Percentiles rank a stretch among this genome's conserved stretches.
These are phyloP conservation scores for Triticum monococcum DNA, from an alignment of 176 grass and related monocot genomes.

Conservation along the genomic window DNA sequence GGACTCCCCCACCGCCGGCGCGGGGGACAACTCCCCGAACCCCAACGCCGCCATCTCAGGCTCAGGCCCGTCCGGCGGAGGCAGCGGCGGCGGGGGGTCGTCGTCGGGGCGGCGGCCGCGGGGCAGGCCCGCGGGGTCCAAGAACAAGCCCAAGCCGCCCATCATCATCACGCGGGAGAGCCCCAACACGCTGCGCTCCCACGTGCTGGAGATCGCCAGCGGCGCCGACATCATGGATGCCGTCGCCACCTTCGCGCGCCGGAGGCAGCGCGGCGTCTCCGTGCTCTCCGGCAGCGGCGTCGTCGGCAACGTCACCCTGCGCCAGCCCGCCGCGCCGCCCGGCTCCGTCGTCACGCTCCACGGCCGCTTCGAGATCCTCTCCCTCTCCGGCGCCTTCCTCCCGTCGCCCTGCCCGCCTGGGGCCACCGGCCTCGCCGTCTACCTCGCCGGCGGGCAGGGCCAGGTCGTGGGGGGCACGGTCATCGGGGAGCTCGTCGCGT, in stretches of 20 bases:
- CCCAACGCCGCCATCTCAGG: constrained; percentile 1
- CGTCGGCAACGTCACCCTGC: constrained; percentile 62
- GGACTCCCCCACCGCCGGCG: constrained; percentile 44
- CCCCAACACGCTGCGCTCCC: constrained; percentile 66
- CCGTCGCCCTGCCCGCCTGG: constrained; percentile 61
- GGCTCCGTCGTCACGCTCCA: constrained; percentile 62
- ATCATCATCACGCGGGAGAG: constrained; percentile 78
- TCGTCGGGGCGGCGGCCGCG: constrained; percentile 46
- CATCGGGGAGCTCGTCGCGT: constrained; percentile 59
- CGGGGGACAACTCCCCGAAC: constrained; percentile 37
- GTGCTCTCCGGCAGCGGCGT: constrained; percentile 72
- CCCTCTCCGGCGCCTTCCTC: constrained; percentile 69
- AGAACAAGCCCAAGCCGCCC: constrained; percentile 77
- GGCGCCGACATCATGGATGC: constrained; percentile 77
- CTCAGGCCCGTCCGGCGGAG: constrained; percentile 27
- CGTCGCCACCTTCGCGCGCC: constrained; percentile 46
- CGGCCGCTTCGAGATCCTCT: constrained; percentile 83
- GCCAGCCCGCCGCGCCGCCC: constrained; percentile 55
- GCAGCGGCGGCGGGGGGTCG: constrained; percentile 23
- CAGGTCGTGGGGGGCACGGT: constrained; percentile 74
- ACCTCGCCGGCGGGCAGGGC: constrained; percentile 70
- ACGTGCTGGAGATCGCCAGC: constrained; percentile 72
- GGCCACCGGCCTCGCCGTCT: constrained; percentile 57
- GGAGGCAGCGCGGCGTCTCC: constrained; percentile 70
- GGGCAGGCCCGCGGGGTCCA: constrained; percentile 61